These are phyloP conservation scores for Trichoderma erinaceum DNA, from an alignment of 495 filamentous ascomycete genomes.

Conservation along the genomic window DNA sequence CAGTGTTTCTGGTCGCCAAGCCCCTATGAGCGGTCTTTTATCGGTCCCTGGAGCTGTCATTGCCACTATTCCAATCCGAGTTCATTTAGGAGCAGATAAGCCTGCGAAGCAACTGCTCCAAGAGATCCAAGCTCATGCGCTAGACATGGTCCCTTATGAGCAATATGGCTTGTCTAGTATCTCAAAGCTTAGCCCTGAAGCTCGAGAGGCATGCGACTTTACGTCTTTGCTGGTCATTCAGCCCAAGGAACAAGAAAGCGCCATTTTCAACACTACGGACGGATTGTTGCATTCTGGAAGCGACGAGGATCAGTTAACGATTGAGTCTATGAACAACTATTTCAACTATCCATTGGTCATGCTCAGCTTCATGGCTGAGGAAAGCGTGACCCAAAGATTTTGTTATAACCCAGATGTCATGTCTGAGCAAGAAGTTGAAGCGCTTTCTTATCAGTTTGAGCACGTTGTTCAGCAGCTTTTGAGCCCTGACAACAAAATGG, in stretches of 20 bases:
- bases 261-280: constrained; percentile 3
- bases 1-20: constrained; percentile 42
- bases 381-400: background rate
- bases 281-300: background rate
- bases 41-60: constrained; percentile 49
- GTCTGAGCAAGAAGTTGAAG: constrained; percentile 18
- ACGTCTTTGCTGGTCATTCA: background rate
- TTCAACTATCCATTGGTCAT: constrained; percentile 15
- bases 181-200: constrained; percentile 19
- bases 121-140: constrained; percentile 29
- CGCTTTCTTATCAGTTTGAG: constrained; percentile 22
- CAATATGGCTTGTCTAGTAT: constrained; percentile 43
- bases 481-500: background rate
- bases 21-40: constrained; percentile 39
- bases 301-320: background rate
- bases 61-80: constrained; percentile 51
- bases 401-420: constrained; percentile 21
- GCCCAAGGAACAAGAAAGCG: constrained; percentile 4
- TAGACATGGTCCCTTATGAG: constrained; percentile 37
- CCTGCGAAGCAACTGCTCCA: constrained; percentile 19
- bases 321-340: constrained; percentile 8
- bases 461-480: constrained; percentile 16
- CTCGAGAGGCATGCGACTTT: constrained; percentile 31
- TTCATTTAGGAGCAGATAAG: constrained; percentile 19
- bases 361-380: background rate